Evolutionary conservation across 2,329 filamentous ascomycete species (phyloP), one percentile per base, ranked within the genome.

Genomic region (Dactylellina haptotyla): DNA sequence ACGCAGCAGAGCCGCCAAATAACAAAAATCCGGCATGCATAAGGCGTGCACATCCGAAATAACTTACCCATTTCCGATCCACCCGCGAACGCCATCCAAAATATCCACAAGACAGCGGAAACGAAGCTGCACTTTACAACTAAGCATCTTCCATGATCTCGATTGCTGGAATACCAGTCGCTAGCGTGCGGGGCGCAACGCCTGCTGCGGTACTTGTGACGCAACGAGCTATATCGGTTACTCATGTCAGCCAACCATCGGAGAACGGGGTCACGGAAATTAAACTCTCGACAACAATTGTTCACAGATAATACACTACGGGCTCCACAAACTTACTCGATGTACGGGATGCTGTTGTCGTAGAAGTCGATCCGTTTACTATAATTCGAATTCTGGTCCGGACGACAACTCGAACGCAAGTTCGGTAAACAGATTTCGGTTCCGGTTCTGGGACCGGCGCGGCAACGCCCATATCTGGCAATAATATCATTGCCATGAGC

Each of bases 131-230:
- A 26, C 23, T 26, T 45, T 28, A 14, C 12, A 10, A 9, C 12
- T 18, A 41, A 30, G 28, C 30, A 14, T 58, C 51, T 34, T 65
- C 37, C 14, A 28, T 39, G 41, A 50, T 34, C 20, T 66, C 62
- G 41, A 66, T 58, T 46, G 39, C 37, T 46, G 62, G 62, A 41
- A 58, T 58, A n/a, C 58, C 28, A 28, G 51, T 66, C 51, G 51
- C 41, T 46, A 57, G 16, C 26, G 20, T 6, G 26, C 63, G 53
- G 16, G 45, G 12, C 48, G 34, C 45, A 12, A 58, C 62, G 18
- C 51, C 53, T 23, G 18, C 32, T 6, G 45, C 62, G 2, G 62
- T 50, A 23, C 43, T 65, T n/a, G 62, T 65, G 4, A 41, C 32
- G 39, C 62, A 65, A 9, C 50, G 62, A 20, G 50, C 62, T 65